Conservation (phyloP, 352 stramenopile genomes). For the Phytopythium litorale region DNA sequence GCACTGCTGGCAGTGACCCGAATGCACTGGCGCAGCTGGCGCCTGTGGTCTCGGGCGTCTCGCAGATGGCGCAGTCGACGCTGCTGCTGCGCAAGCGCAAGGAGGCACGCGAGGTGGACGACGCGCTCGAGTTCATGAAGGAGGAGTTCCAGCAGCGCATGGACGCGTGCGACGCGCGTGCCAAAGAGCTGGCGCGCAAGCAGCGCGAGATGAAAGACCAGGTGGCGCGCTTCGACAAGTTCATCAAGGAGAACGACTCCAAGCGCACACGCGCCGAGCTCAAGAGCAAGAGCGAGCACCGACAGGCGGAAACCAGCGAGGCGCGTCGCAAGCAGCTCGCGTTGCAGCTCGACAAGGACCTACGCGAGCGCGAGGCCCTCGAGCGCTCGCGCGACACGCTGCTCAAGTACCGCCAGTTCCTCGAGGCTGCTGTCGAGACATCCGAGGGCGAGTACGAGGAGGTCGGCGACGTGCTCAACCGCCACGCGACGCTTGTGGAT, state of each 20-base stretch:
- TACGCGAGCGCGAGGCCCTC: constrained; percentile 57
- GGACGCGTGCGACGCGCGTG: constrained; percentile 78
- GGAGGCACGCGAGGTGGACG: constrained; percentile 91
- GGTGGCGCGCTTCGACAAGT: constrained; percentile 90
- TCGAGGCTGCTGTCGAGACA: constrained; percentile 77
- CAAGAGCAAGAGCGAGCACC: constrained; percentile 85
- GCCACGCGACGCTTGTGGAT: constrained; percentile 79
- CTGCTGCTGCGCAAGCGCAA: constrained; percentile 92
- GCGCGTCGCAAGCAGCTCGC: constrained; percentile 71
- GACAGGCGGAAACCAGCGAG: constrained; percentile 71
- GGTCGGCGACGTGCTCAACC: constrained; percentile 82
- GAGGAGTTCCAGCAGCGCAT: constrained; percentile 89
- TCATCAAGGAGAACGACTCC: constrained; percentile 93
- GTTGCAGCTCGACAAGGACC: constrained; percentile 68
- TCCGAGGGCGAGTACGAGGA: constrained; percentile 86
- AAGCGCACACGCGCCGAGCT: constrained; percentile 86
- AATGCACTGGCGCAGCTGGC: constrained; percentile 61
- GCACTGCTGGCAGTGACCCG: constrained; percentile 17
- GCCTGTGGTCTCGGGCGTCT: constrained; percentile 76
- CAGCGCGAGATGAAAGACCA: constrained; percentile 91
- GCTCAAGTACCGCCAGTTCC: constrained; percentile 81
- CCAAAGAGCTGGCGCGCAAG: constrained; percentile 82
- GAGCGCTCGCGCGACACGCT: constrained; percentile 78
- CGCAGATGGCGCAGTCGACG: constrained; percentile 88
- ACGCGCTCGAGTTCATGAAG: constrained; percentile 92